phyloP scores from a whole-genome alignment of 805 yeast species.

The Metschnikowia lunata region DNA sequence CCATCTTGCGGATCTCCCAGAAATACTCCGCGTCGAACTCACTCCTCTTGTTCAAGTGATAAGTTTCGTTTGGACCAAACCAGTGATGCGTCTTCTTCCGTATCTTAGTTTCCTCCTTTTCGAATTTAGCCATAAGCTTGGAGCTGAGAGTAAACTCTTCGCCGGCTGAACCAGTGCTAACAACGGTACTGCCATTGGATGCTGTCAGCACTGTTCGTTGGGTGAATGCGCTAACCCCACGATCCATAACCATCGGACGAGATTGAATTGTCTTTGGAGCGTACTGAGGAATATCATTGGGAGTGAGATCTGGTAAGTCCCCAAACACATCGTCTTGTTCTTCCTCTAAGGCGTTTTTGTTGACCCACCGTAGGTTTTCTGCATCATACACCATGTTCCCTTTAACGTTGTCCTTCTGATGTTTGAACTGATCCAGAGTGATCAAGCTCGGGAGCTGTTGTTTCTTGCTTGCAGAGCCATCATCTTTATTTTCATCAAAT shows the following conservation, averaged over 20 bases:
- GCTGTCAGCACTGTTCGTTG: slow-evolving; percentile 32
- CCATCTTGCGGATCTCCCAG: slow-evolving; percentile 44
- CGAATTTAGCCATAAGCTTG: slow-evolving; percentile 28
- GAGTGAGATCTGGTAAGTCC: slow-evolving; percentile 44
- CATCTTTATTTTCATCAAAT: slow-evolving; percentile 36
- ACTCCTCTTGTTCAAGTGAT: slow-evolving; percentile 14
- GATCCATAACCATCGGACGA: slow-evolving; percentile 2
- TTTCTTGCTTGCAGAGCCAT: slow-evolving; percentile 5
- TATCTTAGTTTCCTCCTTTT: slow-evolving; percentile 35
- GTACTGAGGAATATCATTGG: slow-evolving; percentile 17
- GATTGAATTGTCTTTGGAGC: slow-evolving; percentile 2
- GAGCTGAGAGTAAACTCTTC: slow-evolving; percentile 16
- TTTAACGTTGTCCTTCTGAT: slow-evolving; percentile 19
- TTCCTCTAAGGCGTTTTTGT: slow-evolving; percentile 34
- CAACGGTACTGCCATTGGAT: slow-evolving; percentile 18
- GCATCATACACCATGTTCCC: slow-evolving; percentile 57
- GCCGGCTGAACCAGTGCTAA: slow-evolving; percentile 11
- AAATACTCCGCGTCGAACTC: slow-evolving; percentile 26
- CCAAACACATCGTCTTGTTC: slow-evolving; percentile 39
- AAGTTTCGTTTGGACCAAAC: slow-evolving; percentile 31
- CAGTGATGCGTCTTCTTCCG: slow-evolving; percentile 33
- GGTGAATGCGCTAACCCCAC: slow-evolving; percentile 36
- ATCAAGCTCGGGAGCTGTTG: slow-evolving; percentile 37
- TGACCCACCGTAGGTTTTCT: slow-evolving; percentile 56
- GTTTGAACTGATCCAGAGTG: slow-evolving; percentile 24